phyloP scores from a whole-genome alignment of 148 eudicot species.

The Chenopodium album region DNA sequence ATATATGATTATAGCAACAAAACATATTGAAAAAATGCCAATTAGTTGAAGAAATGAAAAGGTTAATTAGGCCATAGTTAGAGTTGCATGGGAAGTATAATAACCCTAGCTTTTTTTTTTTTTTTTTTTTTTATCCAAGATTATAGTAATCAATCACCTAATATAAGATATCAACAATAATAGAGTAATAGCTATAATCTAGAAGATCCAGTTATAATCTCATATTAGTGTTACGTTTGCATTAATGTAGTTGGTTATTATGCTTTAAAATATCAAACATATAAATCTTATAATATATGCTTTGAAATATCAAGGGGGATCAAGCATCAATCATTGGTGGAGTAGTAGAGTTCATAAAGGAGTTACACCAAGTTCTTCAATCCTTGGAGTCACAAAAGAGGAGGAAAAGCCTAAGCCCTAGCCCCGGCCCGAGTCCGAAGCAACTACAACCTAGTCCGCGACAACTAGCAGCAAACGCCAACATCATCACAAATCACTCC shows the following conservation, averaged over 20 bases:
- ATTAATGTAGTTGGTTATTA: not conserved
- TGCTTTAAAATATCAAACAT: not conserved
- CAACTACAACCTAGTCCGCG: conserved; percentile 36
- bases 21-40: too few relatives aligned
- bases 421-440: conserved; percentile 68
- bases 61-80: too few relatives aligned
- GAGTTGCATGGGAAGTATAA: too few relatives aligned
- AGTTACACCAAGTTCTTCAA: conserved; percentile 76
- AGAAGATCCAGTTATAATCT: too few relatives aligned
- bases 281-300: not conserved
- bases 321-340: conserved; percentile 97
- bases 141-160: too few relatives aligned
- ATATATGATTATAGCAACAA: too few relatives aligned
- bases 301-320: conserved; percentile 54
- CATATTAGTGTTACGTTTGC: too few relatives aligned
- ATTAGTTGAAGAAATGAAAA: too few relatives aligned
- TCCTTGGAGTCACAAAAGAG: conserved; percentile 76
- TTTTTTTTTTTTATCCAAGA: too few relatives aligned
- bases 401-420: conserved; percentile 77
- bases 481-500: conserved; percentile 24
- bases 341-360: conserved; percentile 88
- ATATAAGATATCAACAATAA: too few relatives aligned
- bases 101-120: too few relatives aligned
- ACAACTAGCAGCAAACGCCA: conserved; percentile 27
- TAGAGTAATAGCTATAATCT: too few relatives aligned